These are phyloP conservation scores for Lipomyces anomalus DNA, from an alignment of 805 yeast species.

Conservation along the genomic window DNA sequence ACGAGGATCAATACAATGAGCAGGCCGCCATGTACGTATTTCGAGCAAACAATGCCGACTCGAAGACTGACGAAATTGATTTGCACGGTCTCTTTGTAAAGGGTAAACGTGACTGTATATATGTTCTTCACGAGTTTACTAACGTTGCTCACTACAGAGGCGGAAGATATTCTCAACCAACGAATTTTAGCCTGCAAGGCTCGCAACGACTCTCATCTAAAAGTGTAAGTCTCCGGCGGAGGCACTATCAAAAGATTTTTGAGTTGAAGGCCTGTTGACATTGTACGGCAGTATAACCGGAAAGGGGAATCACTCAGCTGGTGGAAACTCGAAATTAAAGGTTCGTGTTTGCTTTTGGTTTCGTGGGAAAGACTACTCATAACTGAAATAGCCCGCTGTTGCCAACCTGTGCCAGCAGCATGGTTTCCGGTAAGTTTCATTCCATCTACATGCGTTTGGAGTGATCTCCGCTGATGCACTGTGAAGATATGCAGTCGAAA, in stretches of 20 bases:
- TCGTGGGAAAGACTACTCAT: not conserved
- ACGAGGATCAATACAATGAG: conserved; percentile 65
- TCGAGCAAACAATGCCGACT: conserved; percentile 79
- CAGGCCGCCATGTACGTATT: conserved; percentile 85
- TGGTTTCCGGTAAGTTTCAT: conserved; percentile 48
- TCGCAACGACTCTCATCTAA: conserved; percentile 54
- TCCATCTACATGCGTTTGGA: too few relatives aligned
- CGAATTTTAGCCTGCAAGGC: conserved; percentile 61
- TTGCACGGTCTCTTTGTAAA: conserved; percentile 85
- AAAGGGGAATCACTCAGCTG: conserved; percentile 77
- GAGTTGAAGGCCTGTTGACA: too few relatives aligned
- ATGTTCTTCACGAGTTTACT: not conserved
- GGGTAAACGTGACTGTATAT: conserved; percentile 12
- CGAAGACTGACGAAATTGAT: conserved; percentile 82
- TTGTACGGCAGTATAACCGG: conserved; percentile 73
- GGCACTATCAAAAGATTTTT: too few relatives aligned
- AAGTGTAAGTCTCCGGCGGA: conserved; percentile 40
- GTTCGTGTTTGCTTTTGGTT: not conserved
- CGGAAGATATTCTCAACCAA: conserved; percentile 65
- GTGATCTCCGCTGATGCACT: too few relatives aligned
- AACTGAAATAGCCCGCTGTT: conserved; percentile 58
- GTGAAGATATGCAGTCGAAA: conserved; percentile 61
- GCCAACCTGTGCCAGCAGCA: conserved; percentile 69
- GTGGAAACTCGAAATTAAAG: conserved; percentile 77
- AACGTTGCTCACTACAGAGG: conserved; percentile 44